Base-by-base conservation (phyloP, 495 filamentous ascomycete species). In the Hyaloscypha finlandica region DNA sequence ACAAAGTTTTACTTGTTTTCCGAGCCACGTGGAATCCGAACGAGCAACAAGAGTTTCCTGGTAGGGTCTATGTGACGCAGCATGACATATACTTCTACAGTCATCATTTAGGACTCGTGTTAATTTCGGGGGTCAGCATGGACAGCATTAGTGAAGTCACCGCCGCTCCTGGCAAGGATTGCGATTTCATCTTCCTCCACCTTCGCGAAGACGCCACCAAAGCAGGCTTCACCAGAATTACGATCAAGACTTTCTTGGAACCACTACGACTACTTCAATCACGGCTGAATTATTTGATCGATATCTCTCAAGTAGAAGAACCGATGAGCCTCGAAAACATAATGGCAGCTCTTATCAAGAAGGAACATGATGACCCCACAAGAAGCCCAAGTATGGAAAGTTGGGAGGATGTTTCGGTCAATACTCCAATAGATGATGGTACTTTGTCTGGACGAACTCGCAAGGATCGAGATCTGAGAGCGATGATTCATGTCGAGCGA, bases 81-180 rank as follows among this genome's bases (percentile, higher is more conserved):
- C 86, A 86, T 59, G 88, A 93, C 39, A 86, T 98, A 67, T 97
- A 96, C 73, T 99, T 99, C 75, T 99, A 97, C 79, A 96, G 93
- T 61, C 88, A 98, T 74, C 90, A 97, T 70, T 84, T 96, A 71
- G 95, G 95, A n/a, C 82, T 99, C 32, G 92, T 97, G 0, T 81
- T 97, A 56, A 93, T 92, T 2, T 91, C 92, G 39, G 85, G 84
- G 22, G 84, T 92, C 39, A 85, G 83, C 42, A 81, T 99, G 54
- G 83, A 86, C n/a, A 85, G 79, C 63, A 90, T 98, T 66, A 84
- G 84, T 45, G 95, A 97, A 74, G 91, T 98, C 55, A 97, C 93
- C 25, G 91, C 92, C 51, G 92, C 93, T 12, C 87, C 91, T 30
- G 96, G 94, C 39, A 86, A 88, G 70, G 94, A 98, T 67, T 97